These are phyloP conservation scores for Alternaria ventricosa DNA, from an alignment of 2,329 filamentous ascomycete genomes.

Conservation along the genomic window DNA sequence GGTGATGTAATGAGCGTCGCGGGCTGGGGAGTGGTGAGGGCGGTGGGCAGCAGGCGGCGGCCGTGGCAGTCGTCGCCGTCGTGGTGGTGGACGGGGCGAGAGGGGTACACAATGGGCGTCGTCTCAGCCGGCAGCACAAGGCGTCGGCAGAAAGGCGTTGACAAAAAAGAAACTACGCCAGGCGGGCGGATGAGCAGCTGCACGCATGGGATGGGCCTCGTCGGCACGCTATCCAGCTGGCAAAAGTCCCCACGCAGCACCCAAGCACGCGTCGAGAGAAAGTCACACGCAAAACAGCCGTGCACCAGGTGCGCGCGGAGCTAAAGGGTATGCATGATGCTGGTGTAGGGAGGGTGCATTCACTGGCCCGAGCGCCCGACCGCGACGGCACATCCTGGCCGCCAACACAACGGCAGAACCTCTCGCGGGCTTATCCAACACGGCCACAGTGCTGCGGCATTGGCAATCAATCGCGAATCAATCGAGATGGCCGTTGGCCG, in stretches of 20 bases:
- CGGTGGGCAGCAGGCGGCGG: not conserved
- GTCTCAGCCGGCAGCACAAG: constrained; percentile 17
- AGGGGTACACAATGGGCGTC: constrained; percentile 18
- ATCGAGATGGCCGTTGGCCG: not conserved
- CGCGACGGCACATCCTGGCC: constrained; percentile 11
- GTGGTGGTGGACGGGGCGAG: constrained; percentile 11
- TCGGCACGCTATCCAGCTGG: constrained; percentile 19
- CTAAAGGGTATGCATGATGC: constrained; percentile 6
- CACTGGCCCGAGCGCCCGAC: constrained; percentile 9
- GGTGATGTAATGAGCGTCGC: constrained; percentile 24
- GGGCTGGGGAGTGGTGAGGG: not conserved
- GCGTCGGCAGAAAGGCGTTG: not conserved
- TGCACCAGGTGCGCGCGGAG: constrained; percentile 7
- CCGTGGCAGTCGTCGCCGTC: constrained; percentile 2
- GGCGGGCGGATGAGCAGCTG: constrained; percentile 1
- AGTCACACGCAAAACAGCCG: constrained; percentile 21
- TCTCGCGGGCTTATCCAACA: constrained; percentile 11
- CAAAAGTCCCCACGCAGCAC: constrained; percentile 15
- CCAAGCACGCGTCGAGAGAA: constrained; percentile 17
- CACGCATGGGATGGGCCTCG: constrained; percentile 7
- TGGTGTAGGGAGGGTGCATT: constrained; percentile 2
- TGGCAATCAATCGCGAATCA: constrained; percentile 2
- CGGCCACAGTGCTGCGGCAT: not conserved
- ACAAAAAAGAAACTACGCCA: not conserved
- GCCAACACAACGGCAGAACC: constrained; percentile 11